Percentiles rank a stretch among this genome's conserved stretches.
Conservation (phyloP, 2,329 filamentous ascomycete species). For the Furcasterigmium sp. region DNA sequence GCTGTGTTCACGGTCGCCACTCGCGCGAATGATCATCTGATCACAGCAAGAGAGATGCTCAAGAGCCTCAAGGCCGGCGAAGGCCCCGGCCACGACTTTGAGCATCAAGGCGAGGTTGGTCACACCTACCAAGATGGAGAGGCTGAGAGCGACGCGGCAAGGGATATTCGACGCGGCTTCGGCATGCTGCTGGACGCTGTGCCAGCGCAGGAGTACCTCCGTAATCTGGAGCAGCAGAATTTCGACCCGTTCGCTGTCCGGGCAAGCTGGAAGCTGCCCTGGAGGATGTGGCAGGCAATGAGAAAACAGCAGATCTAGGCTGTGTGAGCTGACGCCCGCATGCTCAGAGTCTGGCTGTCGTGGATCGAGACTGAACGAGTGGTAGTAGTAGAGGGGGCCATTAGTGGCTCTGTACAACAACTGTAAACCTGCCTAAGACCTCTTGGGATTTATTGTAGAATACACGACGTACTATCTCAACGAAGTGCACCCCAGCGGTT, state of each 20-base stretch:
- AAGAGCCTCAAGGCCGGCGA: constrained; percentile 69
- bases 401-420: no score
- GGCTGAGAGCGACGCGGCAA: constrained; percentile 27
- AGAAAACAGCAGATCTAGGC: constrained; percentile 42
- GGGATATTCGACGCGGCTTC: constrained; percentile 58
- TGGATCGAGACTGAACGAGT: no score
- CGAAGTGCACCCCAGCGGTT: no score
- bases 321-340: not conserved
- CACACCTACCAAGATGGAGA: constrained; percentile 39
- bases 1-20: constrained; percentile 91
- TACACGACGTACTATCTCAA: no score
- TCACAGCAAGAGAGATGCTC: constrained; percentile 89
- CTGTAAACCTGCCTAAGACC: no score
- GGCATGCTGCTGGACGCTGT: constrained; percentile 77
- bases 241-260: constrained; percentile 74
- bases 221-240: constrained; percentile 70
- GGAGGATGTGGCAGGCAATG: constrained; percentile 57
- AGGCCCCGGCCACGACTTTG: constrained; percentile 79
- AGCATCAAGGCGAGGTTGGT: constrained; percentile 75
- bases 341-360: no score
- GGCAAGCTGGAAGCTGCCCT: constrained; percentile 78
- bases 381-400: no score
- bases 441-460: no score
- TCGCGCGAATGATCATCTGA: constrained; percentile 89
- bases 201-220: constrained; percentile 71